Conservation (phyloP, 345 rosid genomes). For the Trapa incisa region DNA sequence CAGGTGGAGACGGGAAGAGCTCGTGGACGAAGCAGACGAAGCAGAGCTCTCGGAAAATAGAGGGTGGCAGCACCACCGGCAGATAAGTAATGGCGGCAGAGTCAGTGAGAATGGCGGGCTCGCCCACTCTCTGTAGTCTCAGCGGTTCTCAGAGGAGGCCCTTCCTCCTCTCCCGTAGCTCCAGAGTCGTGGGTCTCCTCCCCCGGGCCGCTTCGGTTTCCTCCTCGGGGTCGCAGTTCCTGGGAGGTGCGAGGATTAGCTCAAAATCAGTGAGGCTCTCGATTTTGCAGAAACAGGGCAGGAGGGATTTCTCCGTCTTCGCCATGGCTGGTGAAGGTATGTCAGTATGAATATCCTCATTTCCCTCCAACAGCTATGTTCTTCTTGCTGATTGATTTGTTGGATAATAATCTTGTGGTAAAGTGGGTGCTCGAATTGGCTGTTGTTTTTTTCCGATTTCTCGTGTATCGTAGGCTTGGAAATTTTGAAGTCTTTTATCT, state of each 20-base stretch:
- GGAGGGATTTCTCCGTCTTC: constrained; percentile 57
- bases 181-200: constrained; percentile 33
- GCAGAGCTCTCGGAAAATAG: too few species aligned
- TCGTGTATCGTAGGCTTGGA: too few species aligned
- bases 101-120: constrained; percentile 40
- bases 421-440: too few species aligned
- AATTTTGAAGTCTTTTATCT: too few species aligned
- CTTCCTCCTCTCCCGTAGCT: constrained; percentile 24
- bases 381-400: background rate
- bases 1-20: too few species aligned
- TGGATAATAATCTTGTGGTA: background rate
- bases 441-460: too few species aligned
- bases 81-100: constrained; percentile 52
- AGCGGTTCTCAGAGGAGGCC: constrained; percentile 46
- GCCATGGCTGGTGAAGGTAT: constrained; percentile 68
- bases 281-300: constrained; percentile 15
- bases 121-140: constrained; percentile 46
- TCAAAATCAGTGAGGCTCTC: constrained; percentile 21
- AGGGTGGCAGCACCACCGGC: background rate
- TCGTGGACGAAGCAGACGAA: too few species aligned
- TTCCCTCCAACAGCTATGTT: background rate
- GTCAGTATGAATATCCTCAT: constrained; percentile 5
- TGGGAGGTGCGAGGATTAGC: constrained; percentile 34
- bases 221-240: constrained; percentile 42
- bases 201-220: constrained; percentile 34